Evolutionary conservation across 441 rosid species (phyloP).

Genomic region (Metrosideros polymorpha): DNA sequence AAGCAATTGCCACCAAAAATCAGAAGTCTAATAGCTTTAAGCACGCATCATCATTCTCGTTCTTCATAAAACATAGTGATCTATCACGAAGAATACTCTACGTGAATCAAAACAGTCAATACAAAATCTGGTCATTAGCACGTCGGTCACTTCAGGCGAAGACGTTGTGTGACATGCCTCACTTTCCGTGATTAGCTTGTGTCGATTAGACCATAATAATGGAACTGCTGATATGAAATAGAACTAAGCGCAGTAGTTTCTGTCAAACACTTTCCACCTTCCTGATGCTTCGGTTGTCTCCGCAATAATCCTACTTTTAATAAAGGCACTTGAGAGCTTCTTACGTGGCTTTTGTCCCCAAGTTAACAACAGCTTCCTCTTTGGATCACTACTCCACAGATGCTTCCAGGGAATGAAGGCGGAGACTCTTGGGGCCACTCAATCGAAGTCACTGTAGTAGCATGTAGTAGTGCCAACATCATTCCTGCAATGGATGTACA

Average conservation of each 20-base stretch:
- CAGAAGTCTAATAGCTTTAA: not conserved
- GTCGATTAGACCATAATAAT: not conserved
- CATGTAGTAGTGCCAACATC: not conserved
- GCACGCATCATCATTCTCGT: not conserved
- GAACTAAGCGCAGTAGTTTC: not conserved
- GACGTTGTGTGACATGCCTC: not conserved
- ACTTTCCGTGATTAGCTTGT: not conserved
- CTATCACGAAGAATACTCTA: not conserved
- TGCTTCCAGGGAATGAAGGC: slow-evolving; percentile 10
- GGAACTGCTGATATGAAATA: not conserved
- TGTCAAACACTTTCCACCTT: not conserved
- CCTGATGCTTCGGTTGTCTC: not conserved
- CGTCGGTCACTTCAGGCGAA: not conserved
- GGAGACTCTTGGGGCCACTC: not conserved
- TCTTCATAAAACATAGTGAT: not conserved
- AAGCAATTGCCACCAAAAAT: not conserved
- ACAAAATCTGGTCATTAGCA: not conserved
- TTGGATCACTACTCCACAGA: slow-evolving; percentile 2
- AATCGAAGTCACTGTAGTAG: not conserved
- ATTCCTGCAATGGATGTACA: slow-evolving; percentile 2
- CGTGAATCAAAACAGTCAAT: not conserved
- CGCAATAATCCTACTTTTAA: not conserved
- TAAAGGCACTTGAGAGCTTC: not conserved
- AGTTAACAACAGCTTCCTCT: slow-evolving; percentile 15
- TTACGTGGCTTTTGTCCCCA: slow-evolving; percentile 17